Evolutionary conservation across 1,284 basidiomycete species (phyloP).

Genomic region (Ceratobasidium sp.): DNA sequence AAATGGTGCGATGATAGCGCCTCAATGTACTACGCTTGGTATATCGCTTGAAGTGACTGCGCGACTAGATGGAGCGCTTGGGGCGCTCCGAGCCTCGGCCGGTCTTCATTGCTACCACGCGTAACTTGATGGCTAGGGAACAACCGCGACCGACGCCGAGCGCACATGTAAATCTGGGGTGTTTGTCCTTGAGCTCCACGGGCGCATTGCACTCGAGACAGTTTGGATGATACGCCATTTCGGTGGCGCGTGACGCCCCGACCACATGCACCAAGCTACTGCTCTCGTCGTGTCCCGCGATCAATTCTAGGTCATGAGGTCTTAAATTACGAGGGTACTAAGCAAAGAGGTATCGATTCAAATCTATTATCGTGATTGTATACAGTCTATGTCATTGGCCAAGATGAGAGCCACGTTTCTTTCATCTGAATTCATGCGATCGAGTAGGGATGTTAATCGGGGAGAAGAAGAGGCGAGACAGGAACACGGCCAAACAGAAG

Average conservation of each 20-base stretch:
- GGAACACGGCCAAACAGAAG: background rate
- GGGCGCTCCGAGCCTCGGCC: background rate
- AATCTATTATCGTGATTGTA: conserved; percentile 23
- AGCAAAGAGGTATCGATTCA: background rate
- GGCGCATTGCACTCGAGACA: background rate
- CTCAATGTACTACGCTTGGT: too few relatives aligned
- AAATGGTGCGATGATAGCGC: background rate
- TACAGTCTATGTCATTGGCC: conserved; percentile 31
- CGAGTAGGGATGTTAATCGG: background rate
- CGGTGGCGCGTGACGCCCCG: background rate
- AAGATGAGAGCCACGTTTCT: conserved; percentile 27
- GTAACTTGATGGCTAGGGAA: background rate
- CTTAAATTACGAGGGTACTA: background rate
- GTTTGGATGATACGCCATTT: background rate
- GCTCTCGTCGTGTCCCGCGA: background rate
- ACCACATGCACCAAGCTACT: background rate
- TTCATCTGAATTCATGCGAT: conserved; percentile 29
- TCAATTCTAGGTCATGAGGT: conserved; percentile 7
- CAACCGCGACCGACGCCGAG: background rate
- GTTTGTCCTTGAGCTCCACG: background rate
- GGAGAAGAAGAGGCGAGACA: background rate
- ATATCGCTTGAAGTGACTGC: too few relatives aligned
- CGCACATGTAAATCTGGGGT: background rate
- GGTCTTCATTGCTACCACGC: background rate
- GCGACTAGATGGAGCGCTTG: too few relatives aligned